Base-by-base conservation (phyloP, 164 flowering plant species). In the Sextonia rubra region DNA sequence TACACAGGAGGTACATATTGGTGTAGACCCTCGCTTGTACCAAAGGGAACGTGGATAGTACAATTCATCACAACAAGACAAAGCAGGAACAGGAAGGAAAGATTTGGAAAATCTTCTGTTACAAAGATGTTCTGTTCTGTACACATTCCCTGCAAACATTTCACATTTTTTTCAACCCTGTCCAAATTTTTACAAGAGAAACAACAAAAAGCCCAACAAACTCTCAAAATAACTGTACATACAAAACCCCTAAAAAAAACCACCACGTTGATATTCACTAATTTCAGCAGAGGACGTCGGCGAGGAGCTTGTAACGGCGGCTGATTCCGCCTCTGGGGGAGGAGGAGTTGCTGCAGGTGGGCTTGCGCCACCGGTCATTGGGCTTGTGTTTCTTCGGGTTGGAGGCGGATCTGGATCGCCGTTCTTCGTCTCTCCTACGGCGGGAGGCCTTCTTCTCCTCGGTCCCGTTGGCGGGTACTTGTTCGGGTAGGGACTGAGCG, bases 301-400 rank as follows among this genome's bases (percentile, higher is more conserved):
- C 75, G 58, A 73, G 75, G 64, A 73, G 75, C 15, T 73, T 73
- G 64, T 73, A 73, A 11, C 75, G 69, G 12, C 75, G 75, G 62
- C 75, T 49, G n/a, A 55, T 66, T 11, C 66, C 75, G 4, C 70
- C 44, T 37, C 44, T 37, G 44, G 44, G 65, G 3, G 69, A 27
- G 12, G 71, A 66, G 18, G 75, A 56, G 69, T 70, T 52, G 25
- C 55, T 66, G 70, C 75, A 73, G 70, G 24, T 73, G 70, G 30
- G 75, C 62, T 66, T 52, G 11, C 67, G 47, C 23, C 44, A 48
- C 3, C 73, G 67, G 60, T 71, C 73, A 12, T 15, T 26, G 27
- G 66, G 20, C 55, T 48, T 64, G 27, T 47, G 60, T 6, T 27
- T 24, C 74, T 64, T 71, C 44, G 47, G 52, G 9, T 48, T 64